phyloP scores from a whole-genome alignment of 768 basidiomycete species.

The Naganishia antarctica region DNA sequence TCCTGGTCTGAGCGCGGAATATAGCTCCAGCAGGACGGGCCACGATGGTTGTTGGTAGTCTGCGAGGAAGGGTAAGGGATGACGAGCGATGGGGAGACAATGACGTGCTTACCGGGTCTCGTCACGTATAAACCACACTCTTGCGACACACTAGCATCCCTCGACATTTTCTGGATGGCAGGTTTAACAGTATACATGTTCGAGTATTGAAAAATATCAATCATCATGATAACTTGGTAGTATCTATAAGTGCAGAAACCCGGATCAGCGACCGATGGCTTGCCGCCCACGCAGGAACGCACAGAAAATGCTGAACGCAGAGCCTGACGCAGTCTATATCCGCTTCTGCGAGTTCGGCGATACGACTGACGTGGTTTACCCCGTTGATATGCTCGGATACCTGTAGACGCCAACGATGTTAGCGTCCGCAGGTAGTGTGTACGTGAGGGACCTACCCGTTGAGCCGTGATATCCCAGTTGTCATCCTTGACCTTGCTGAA shows the following conservation, averaged over 20 bases:
- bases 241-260: too few species aligned
- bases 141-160: constrained; percentile 72
- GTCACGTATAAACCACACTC: constrained; percentile 93
- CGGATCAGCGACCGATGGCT: too few species aligned
- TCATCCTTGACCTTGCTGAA: constrained; percentile 72
- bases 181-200: constrained; percentile 93
- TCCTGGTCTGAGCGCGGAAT: constrained; percentile 77
- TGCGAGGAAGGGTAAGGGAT: constrained; percentile 9
- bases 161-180: constrained; percentile 78
- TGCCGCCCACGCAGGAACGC: too few species aligned
- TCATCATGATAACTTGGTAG: constrained; percentile 92
- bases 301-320: constrained; percentile 89
- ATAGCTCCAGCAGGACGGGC: constrained; percentile 78
- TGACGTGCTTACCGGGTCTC: constrained; percentile 57
- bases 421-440: not conserved
- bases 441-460: constrained; percentile 56
- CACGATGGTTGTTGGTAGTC: constrained; percentile 65
- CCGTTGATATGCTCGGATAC: constrained; percentile 81
- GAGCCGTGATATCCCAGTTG: constrained; percentile 95
- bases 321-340: constrained; percentile 74
- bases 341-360: constrained; percentile 85
- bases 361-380: constrained; percentile 80
- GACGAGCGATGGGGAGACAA: not conserved
- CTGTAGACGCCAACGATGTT: constrained; percentile 48
- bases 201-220: constrained; percentile 95